These are phyloP conservation scores for Vitis hybrid DNA, from an alignment of 177 flowering plant species.

Conservation along the genomic window DNA sequence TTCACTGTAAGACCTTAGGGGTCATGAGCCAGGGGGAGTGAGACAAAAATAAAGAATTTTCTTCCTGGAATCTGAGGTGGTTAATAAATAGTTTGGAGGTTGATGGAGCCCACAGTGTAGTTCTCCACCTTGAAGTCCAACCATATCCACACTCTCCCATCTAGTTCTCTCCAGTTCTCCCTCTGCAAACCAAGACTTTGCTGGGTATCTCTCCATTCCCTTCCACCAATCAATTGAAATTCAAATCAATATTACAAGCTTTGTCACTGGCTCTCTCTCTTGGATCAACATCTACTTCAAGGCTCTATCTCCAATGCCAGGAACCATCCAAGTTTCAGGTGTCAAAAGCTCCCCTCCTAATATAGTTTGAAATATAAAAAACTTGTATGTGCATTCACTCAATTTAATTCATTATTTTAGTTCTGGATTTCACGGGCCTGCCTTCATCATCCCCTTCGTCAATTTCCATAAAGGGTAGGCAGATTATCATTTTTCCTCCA, in stretches of 20 bases:
- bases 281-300: neutral
- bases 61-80: constrained; percentile 18
- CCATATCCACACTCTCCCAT: constrained; percentile 20
- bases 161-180: constrained; percentile 12
- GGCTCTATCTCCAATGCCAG: constrained; percentile 64
- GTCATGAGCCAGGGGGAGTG: neutral
- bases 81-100: neutral
- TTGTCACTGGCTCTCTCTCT: neutral
- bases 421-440: constrained; percentile 56
- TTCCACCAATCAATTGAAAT: neutral
- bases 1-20: neutral
- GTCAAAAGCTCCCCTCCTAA: constrained; percentile 1
- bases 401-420: constrained; percentile 30
- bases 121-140: constrained; percentile 15
- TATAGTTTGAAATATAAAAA: constrained; percentile 8
- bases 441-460: constrained; percentile 43
- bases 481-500: neutral
- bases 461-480: constrained; percentile 51
- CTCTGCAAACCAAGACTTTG: neutral
- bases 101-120: constrained; percentile 19
- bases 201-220: neutral
- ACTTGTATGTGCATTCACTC: neutral
- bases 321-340: constrained; percentile 89
- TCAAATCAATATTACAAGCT: neutral
- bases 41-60: constrained; percentile 20